phyloP scores from a whole-genome alignment of 2,329 filamentous ascomycete species.

The Tolypocladium sp. region DNA sequence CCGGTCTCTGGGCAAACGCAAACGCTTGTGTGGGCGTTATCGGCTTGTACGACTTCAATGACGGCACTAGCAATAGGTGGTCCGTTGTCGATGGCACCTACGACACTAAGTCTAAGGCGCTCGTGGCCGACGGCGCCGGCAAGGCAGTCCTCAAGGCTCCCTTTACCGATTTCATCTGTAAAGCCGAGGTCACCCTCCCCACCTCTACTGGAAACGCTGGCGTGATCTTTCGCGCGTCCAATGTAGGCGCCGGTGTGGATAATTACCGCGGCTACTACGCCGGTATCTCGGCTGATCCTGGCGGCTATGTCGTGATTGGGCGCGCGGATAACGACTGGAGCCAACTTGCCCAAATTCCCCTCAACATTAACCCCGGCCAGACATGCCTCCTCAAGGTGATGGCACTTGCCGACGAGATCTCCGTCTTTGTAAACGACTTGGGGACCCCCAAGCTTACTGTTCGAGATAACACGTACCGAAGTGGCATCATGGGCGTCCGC shows the following conservation, averaged over 20 bases:
- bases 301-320: background rate
- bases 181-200: background rate
- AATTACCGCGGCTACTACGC: background rate
- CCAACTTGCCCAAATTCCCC: background rate
- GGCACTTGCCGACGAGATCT: background rate
- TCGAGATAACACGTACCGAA: background rate
- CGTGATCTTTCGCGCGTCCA: background rate
- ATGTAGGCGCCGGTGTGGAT: background rate
- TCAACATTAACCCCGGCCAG: background rate
- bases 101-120: background rate
- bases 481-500: background rate
- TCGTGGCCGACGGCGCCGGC: background rate
- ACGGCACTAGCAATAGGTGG: no score
- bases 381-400: background rate
- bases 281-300: background rate
- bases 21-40: no score
- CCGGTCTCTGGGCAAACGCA: background rate
- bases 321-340: background rate
- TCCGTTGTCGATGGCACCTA: background rate
- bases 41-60: no score
- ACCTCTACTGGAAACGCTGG: background rate
- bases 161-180: background rate
- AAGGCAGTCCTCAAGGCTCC: background rate
- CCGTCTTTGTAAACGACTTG: background rate
- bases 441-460: background rate